phyloP scores from a whole-genome alignment of 2,329 filamentous ascomycete genomes.

The Alternaria novae-zelandiae region DNA sequence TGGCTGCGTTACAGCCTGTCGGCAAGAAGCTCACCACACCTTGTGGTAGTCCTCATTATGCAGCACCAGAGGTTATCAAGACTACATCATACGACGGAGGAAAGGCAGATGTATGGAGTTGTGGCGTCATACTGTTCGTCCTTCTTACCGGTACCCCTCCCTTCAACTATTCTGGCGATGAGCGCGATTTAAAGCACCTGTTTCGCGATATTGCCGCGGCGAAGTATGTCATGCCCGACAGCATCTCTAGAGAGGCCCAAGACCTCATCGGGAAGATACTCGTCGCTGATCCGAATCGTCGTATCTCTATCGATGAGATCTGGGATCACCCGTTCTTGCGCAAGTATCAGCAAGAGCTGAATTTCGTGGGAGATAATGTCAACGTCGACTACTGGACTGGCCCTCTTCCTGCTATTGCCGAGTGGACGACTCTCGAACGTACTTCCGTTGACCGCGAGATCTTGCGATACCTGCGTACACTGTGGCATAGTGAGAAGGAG shows the following conservation, averaged over 20 bases:
- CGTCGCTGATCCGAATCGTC: conserved; percentile 75
- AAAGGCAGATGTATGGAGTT: conserved; percentile 92
- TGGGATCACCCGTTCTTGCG: conserved; percentile 87
- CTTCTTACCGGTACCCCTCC: conserved; percentile 84
- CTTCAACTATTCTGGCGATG: conserved; percentile 63
- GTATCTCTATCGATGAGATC: conserved; percentile 80
- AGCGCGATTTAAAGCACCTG: conserved; percentile 65
- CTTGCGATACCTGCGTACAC: conserved; percentile 81
- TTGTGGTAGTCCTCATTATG: conserved; percentile 96
- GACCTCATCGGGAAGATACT: conserved; percentile 83
- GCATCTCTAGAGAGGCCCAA: conserved; percentile 69
- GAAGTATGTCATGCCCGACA: conserved; percentile 54
- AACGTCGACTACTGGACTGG: conserved; percentile 60
- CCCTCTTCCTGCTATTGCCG: conserved; percentile 62
- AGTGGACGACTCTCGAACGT: conserved; percentile 66
- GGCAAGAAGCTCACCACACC: conserved; percentile 83
- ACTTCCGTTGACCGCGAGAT: conserved; percentile 81
- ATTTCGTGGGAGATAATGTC: conserved; percentile 66
- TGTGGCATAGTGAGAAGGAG: conserved; percentile 88
- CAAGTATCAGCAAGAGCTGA: conserved; percentile 76
- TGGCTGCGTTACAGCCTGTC: conserved; percentile 89
- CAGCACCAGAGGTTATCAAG: conserved; percentile 87
- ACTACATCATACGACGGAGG: conserved; percentile 81
- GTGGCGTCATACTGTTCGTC: conserved; percentile 77
- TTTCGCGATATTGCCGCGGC: conserved; percentile 64